Conservation (phyloP, 352 stramenopile species). For the Pythium brachiatum region DNA sequence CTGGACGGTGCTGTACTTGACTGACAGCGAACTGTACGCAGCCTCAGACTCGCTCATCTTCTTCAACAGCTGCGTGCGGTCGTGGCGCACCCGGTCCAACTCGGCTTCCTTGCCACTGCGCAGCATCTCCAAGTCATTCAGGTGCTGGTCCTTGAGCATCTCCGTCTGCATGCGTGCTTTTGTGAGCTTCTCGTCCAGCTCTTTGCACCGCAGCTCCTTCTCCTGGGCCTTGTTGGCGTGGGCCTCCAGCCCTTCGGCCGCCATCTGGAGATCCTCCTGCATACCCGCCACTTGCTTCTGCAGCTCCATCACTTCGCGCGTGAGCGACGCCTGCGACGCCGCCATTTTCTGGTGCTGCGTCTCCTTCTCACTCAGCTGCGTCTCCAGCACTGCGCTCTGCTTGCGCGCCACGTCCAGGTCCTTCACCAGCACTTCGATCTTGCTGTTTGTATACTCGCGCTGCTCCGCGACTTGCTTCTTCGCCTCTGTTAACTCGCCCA, state of each 20-base stretch:
- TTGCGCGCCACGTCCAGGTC: conserved; percentile 47
- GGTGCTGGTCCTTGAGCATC: conserved; percentile 52
- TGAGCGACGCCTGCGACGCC: conserved; percentile 56
- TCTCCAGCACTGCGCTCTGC: conserved; percentile 39
- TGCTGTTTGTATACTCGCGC: conserved; percentile 62
- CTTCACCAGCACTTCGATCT: conserved; percentile 62
- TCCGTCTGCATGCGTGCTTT: conserved; percentile 50
- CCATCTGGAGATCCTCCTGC: conserved; percentile 65
- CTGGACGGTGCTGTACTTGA: conserved; percentile 32
- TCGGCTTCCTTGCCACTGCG: conserved; percentile 57
- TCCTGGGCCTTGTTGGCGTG: conserved; percentile 57
- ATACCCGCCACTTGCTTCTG: conserved; percentile 58
- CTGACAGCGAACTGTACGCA: conserved; percentile 30
- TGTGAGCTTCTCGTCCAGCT: conserved; percentile 50
- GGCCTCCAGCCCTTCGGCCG: conserved; percentile 60
- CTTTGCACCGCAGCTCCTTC: conserved; percentile 45
- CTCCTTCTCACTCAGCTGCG: conserved; percentile 53
- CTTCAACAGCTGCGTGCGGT: conserved; percentile 26
- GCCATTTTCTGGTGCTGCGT: conserved; percentile 72
- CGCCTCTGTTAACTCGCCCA: conserved; percentile 27
- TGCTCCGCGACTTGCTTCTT: conserved; percentile 47
- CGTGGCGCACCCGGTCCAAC: conserved; percentile 44
- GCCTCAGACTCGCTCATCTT: conserved; percentile 30
- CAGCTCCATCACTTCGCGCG: conserved; percentile 54
- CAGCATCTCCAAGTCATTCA: conserved; percentile 61